Evolutionary conservation across 2,329 filamentous ascomycete species (phyloP).

Genomic region (Alternaria novae-zelandiae): DNA sequence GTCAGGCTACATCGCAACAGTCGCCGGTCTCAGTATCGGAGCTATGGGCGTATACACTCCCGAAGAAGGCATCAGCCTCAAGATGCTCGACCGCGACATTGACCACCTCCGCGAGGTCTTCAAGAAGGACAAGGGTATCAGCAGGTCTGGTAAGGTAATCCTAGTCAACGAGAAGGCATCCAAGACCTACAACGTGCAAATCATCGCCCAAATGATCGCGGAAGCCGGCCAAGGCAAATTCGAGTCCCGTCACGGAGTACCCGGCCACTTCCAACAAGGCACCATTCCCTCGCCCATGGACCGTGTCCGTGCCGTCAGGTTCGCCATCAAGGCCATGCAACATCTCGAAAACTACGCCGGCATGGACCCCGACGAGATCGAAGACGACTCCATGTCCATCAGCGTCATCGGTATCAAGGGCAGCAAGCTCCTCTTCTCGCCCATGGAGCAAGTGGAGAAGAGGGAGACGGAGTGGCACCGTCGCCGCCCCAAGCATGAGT

Average conservation of each 20-base stretch:
- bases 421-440: conserved; percentile 84
- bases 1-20: conserved; percentile 90
- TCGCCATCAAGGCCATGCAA: conserved; percentile 93
- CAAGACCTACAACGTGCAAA: conserved; percentile 85
- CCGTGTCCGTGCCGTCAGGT: conserved; percentile 85
- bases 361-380: conserved; percentile 70
- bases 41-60: conserved; percentile 95
- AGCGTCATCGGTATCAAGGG: conserved; percentile 92
- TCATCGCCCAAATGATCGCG: conserved; percentile 94
- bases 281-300: conserved; percentile 86
- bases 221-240: conserved; percentile 92
- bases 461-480: conserved; percentile 92
- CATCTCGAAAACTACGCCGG: conserved; percentile 80
- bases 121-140: conserved; percentile 82
- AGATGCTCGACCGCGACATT: conserved; percentile 92
- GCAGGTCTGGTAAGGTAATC: conserved; percentile 88
- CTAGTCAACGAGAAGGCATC: conserved; percentile 97
- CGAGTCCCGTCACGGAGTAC: conserved; percentile 79
- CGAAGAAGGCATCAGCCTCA: conserved; percentile 91
- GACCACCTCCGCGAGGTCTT: conserved; percentile 87
- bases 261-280: conserved; percentile 53
- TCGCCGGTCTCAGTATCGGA: conserved; percentile 89
- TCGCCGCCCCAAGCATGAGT: conserved; percentile 80
- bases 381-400: conserved; percentile 73
- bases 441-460: conserved; percentile 80